These are phyloP conservation scores for Penicillium sp. DNA, from an alignment of 2,329 filamentous ascomycete genomes.

Conservation along the genomic window DNA sequence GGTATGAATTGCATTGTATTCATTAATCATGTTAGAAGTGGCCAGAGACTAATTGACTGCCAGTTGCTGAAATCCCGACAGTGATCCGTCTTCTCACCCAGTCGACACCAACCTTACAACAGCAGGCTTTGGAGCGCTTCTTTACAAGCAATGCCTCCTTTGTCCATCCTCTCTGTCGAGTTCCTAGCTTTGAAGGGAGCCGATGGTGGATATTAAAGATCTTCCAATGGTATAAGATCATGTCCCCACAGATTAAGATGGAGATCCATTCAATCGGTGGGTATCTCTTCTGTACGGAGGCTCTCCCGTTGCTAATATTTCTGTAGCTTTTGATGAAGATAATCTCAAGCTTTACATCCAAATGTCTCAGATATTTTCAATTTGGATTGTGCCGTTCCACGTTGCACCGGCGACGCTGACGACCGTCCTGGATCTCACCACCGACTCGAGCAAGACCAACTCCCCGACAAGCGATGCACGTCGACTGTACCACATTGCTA, in stretches of 20 bases:
- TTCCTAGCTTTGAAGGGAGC: constrained; percentile 57
- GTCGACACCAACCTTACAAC: constrained; percentile 61
- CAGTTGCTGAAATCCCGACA: constrained; percentile 55
- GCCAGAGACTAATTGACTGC: not conserved
- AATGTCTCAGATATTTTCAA: constrained; percentile 67
- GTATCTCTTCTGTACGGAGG: constrained; percentile 5
- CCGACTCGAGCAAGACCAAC: constrained; percentile 32
- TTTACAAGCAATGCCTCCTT: constrained; percentile 70
- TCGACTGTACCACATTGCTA: constrained; percentile 63
- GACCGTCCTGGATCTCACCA: constrained; percentile 60
- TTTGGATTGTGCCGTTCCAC: constrained; percentile 75
- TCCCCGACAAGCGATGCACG: constrained; percentile 19
- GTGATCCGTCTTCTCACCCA: constrained; percentile 66
- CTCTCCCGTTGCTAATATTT: constrained; percentile 3
- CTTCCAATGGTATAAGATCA: constrained; percentile 78
- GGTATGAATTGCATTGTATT: not conserved
- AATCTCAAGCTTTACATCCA: constrained; percentile 66
- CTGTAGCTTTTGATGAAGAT: constrained; percentile 60
- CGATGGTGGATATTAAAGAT: constrained; percentile 63
- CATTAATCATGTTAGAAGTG: too few relatives aligned
- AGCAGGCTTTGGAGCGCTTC: constrained; percentile 61
- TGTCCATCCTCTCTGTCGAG: constrained; percentile 71
- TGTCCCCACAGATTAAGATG: constrained; percentile 68
- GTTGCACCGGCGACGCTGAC: constrained; percentile 62
- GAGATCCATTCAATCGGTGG: constrained; percentile 58